Percentiles rank a stretch among this genome's conserved stretches.
Evolutionary conservation across 305 asterid species (phyloP).

Genomic region (Nicotiana rustica): DNA sequence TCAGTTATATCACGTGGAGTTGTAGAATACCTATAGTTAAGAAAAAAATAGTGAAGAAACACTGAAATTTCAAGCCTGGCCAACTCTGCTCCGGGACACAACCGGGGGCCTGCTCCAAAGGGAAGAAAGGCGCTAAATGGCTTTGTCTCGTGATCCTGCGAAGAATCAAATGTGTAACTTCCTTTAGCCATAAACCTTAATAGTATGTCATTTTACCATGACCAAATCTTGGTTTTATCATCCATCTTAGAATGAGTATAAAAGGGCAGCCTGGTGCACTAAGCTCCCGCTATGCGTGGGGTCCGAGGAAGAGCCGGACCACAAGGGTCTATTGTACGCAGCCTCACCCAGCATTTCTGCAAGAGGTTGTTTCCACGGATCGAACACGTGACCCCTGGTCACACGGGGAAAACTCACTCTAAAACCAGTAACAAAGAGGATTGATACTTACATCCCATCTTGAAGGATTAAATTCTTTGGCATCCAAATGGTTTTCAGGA

Average conservation of each 20-base stretch:
- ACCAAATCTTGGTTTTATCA: not conserved
- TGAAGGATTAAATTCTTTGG: constrained; percentile 77
- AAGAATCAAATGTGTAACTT: not conserved
- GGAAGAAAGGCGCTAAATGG: constrained; percentile 70
- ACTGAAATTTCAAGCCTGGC: constrained; percentile 74
- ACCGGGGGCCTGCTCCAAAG: constrained; percentile 73
- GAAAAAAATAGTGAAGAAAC: constrained; percentile 78
- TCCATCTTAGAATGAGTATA: no score
- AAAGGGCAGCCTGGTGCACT: no score
- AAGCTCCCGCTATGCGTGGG: no score
- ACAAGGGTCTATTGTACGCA: no score
- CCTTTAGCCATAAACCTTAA: not conserved
- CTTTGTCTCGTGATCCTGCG: constrained; percentile 57
- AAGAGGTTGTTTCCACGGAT: no score
- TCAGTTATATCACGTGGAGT: not conserved
- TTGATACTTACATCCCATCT: constrained; percentile 85
- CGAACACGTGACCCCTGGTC: no score
- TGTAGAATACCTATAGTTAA: constrained; percentile 53
- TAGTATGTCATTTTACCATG: not conserved
- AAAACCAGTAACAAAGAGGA: no score
- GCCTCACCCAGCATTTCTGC: no score
- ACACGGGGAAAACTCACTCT: no score
- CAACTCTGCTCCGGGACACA: constrained; percentile 88
- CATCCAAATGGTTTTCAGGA: constrained; percentile 60
- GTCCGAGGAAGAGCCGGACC: no score